phyloP scores from a whole-genome alignment of 2,329 filamentous ascomycete species.

The Metarhizium guizhouense region DNA sequence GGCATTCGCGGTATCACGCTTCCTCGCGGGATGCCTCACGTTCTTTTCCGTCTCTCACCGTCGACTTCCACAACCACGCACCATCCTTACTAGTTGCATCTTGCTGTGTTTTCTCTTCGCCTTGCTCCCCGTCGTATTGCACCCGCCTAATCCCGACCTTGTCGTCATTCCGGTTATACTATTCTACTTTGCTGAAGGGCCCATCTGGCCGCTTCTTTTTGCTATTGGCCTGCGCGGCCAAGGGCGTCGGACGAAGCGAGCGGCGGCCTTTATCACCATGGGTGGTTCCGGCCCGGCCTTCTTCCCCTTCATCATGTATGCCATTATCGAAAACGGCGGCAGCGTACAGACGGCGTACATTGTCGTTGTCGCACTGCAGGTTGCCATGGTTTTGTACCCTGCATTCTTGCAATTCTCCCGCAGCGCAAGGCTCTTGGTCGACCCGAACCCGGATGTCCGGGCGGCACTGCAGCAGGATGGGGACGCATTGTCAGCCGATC shows the following conservation, averaged over 20 bases:
- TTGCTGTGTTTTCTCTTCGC: slow-evolving; percentile 50
- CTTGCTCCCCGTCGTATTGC: slow-evolving; percentile 37
- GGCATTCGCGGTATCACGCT: slow-evolving; percentile 65
- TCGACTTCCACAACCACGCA: slow-evolving; percentile 54
- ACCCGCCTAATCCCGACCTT: slow-evolving; percentile 35
- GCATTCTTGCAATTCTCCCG: slow-evolving; percentile 37
- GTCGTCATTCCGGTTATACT: slow-evolving; percentile 54
- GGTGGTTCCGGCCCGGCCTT: slow-evolving; percentile 65
- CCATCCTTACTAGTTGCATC: slow-evolving; percentile 57
- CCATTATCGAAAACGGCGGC: slow-evolving; percentile 50
- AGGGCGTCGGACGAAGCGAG: slow-evolving; percentile 71
- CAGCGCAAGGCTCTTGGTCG: slow-evolving; percentile 38
- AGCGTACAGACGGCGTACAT: slow-evolving; percentile 55
- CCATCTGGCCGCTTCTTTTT: slow-evolving; percentile 76
- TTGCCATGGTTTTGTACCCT: slow-evolving; percentile 37
- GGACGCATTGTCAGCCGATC: slow-evolving; percentile 11
- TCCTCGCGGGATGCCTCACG: slow-evolving; percentile 57
- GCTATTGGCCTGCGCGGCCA: slow-evolving; percentile 72
- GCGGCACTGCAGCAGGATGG: slow-evolving; percentile 9
- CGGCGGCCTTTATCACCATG: slow-evolving; percentile 68
- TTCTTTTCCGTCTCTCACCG: slow-evolving; percentile 40
- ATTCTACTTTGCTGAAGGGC: slow-evolving; percentile 74
- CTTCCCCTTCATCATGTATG: slow-evolving; percentile 67
- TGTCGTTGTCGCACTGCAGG: slow-evolving; percentile 48
- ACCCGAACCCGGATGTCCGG: slow-evolving; percentile 17